Conservation (phyloP, 148 eudicot genomes). For the Fallopia convolvulus region DNA sequence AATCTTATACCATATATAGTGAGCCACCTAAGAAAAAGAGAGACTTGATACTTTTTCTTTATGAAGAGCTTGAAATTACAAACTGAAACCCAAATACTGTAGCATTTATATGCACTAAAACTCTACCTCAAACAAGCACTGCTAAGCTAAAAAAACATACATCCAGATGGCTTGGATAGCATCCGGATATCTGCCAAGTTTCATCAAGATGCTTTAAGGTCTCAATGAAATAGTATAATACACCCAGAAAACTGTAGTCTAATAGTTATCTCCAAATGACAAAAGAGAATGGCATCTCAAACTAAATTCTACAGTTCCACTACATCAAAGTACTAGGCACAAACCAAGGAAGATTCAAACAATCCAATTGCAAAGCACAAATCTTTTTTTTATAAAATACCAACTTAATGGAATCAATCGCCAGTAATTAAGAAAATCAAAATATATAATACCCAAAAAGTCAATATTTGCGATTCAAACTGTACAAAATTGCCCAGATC, state of each 20-base stretch:
- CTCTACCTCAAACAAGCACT: not conserved
- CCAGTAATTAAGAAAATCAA: not conserved
- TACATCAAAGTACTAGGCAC: not conserved
- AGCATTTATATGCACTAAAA: not conserved
- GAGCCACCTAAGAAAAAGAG: not conserved
- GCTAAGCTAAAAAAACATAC: not conserved
- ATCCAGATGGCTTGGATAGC: not conserved
- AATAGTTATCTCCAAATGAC: not conserved
- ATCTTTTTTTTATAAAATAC: not conserved
- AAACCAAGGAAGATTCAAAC: not conserved
- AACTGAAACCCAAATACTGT: not conserved
- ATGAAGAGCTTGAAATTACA: not conserved
- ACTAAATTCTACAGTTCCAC: not conserved
- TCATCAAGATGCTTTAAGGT: not conserved
- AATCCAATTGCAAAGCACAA: constrained; percentile 3
- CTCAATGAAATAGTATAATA: not conserved
- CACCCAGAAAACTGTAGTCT: not conserved
- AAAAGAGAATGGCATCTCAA: constrained; percentile 4
- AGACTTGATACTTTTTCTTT: not conserved
- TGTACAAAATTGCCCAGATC: not conserved
- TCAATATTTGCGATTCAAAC: not conserved
- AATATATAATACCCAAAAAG: not conserved
- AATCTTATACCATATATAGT: not conserved
- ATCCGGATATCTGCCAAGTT: not conserved
- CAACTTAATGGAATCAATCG: not conserved